phyloP scores from a whole-genome alignment of 306 rosid genomes.

The Gastrolobium villosum region DNA sequence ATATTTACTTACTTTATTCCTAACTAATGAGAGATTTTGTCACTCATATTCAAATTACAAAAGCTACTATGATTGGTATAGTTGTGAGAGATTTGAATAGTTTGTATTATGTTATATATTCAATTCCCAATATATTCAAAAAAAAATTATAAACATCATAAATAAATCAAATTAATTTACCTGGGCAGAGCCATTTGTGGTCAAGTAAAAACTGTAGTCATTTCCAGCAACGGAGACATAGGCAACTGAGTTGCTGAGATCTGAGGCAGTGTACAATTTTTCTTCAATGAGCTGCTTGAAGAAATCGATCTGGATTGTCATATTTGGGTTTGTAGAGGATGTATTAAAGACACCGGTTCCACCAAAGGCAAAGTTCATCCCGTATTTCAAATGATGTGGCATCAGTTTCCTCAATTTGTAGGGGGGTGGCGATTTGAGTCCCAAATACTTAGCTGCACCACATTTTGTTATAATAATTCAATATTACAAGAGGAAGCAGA shows the following conservation, averaged over 20 bases:
- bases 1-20: no score
- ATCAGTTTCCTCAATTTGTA: slow-evolving; percentile 58
- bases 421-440: slow-evolving; percentile 67
- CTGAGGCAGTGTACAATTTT: slow-evolving; percentile 47
- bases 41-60: no score
- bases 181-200: slow-evolving; percentile 50
- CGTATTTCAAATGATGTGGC: slow-evolving; percentile 57
- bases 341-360: slow-evolving; percentile 82
- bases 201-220: slow-evolving; percentile 58
- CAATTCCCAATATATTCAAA: no score
- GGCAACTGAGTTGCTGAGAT: slow-evolving; percentile 64
- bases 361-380: slow-evolving; percentile 85
- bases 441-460: slow-evolving; percentile 64
- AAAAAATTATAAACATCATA: no score
- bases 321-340: slow-evolving; percentile 57
- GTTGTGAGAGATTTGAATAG: no score
- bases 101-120: no score
- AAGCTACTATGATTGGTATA: no score
- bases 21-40: no score
- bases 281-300: slow-evolving; percentile 55
- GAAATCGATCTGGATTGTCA: slow-evolving; percentile 74
- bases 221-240: slow-evolving; percentile 75
- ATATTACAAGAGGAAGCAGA: background rate
- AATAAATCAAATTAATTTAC: slow-evolving; percentile 13
- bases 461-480: background rate